phyloP scores from a whole-genome alignment of 2,329 filamentous ascomycete genomes.

The Cladophialophora carrionii region DNA sequence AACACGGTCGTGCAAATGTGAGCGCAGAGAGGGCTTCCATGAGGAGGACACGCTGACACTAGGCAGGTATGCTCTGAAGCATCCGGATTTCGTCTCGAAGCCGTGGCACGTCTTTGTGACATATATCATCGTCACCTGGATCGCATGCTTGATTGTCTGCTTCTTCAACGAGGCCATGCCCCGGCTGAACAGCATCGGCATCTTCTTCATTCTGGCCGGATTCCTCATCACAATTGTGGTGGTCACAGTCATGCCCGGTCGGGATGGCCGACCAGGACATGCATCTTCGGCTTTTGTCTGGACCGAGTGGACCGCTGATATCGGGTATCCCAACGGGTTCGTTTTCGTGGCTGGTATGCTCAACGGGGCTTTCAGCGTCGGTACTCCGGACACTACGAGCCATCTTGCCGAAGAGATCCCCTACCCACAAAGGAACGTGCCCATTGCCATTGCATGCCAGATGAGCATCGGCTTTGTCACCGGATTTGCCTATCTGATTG shows the following conservation, averaged over 20 bases:
- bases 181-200: constrained; percentile 43
- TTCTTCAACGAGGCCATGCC: constrained; percentile 55
- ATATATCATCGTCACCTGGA: constrained; percentile 51
- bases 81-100: constrained; percentile 54
- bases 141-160: constrained; percentile 30
- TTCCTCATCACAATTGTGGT: constrained; percentile 55
- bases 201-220: constrained; percentile 56
- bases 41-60: background rate
- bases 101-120: constrained; percentile 64
- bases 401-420: constrained; percentile 68
- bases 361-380: constrained; percentile 71
- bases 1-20: constrained; percentile 67
- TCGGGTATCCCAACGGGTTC: constrained; percentile 51
- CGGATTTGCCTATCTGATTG: constrained; percentile 55
- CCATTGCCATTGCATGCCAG: constrained; percentile 57
- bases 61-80: constrained; percentile 57
- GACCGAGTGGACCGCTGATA: constrained; percentile 57
- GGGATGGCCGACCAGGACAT: constrained; percentile 40
- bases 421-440: constrained; percentile 62
- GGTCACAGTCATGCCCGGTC: constrained; percentile 32
- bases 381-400: constrained; percentile 66
- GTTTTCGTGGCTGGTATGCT: constrained; percentile 68
- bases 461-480: constrained; percentile 54
- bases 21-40: constrained; percentile 53
- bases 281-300: constrained; percentile 60